These are phyloP conservation scores for Neonectria coccinea DNA, from an alignment of 2,329 filamentous ascomycete species.

Conservation along the genomic window DNA sequence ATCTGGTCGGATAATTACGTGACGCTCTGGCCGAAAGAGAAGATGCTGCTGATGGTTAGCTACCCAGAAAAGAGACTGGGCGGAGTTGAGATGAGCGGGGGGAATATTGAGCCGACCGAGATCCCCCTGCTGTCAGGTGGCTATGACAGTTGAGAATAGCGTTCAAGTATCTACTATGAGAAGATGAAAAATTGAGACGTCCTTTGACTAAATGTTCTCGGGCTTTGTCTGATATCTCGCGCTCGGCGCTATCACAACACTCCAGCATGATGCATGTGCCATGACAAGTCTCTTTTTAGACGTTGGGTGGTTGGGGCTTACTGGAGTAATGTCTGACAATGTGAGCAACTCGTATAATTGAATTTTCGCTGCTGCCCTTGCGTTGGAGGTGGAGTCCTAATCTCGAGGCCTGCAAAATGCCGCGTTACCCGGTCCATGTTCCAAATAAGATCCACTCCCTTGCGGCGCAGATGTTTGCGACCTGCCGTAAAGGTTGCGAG, in stretches of 20 bases:
- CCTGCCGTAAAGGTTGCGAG: constrained; percentile 26
- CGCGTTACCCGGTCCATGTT: constrained; percentile 21
- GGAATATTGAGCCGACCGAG: neutral
- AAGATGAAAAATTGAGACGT: too few species aligned
- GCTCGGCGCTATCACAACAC: too few species aligned
- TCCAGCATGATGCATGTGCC: too few species aligned
- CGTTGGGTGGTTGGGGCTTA: too few species aligned
- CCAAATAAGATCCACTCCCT: constrained; percentile 16
- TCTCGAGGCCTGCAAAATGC: constrained; percentile 9
- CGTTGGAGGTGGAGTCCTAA: neutral
- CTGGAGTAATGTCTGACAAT: too few species aligned
- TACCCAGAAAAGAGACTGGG: neutral
- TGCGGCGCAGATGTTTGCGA: constrained; percentile 26
- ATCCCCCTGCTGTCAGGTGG: neutral
- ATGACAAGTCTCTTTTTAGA: too few species aligned
- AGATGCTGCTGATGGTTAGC: neutral
- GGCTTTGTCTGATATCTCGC: too few species aligned
- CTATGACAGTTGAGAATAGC: neutral
- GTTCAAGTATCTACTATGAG: too few species aligned
- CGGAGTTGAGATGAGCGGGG: neutral
- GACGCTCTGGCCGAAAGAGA: neutral
- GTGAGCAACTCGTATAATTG: neutral
- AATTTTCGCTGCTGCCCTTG: neutral
- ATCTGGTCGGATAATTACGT: neutral
- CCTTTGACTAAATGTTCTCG: too few species aligned